Evolutionary conservation across 2,329 filamentous ascomycete species (phyloP).

Genomic region (Aspergillus sp.): DNA sequence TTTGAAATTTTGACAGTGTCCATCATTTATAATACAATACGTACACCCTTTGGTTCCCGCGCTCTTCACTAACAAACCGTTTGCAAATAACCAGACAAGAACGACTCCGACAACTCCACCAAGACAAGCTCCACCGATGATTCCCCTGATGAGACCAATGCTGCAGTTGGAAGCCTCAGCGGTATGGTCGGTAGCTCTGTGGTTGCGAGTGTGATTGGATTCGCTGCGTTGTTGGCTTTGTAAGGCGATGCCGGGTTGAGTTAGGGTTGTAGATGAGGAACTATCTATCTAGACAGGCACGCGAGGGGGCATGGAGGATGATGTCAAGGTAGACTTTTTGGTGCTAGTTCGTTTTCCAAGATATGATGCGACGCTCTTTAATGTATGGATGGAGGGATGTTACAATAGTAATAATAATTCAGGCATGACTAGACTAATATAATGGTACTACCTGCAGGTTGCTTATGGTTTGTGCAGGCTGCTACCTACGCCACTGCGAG

Average conservation of each 20-base stretch:
- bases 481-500: too few species aligned
- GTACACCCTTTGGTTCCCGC: not conserved
- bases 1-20: too few species aligned
- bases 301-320: not conserved
- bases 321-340: not conserved
- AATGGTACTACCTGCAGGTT: not conserved
- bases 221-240: conserved; percentile 6
- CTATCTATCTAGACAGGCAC: not conserved
- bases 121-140: not conserved
- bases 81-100: conserved; percentile 1
- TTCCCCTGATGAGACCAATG: not conserved
- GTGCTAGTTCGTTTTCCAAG: not conserved
- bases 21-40: too few species aligned
- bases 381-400: not conserved
- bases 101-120: conserved; percentile 1
- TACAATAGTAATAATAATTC: not conserved
- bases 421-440: too few species aligned
- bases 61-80: not conserved
- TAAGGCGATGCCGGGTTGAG: not conserved
- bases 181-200: not conserved
- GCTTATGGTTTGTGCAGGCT: not conserved
- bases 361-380: not conserved
- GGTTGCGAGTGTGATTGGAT: not conserved
- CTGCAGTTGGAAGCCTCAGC: not conserved
- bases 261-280: not conserved